phyloP scores from a whole-genome alignment of 2,329 filamentous ascomycete species.

The Diaporthe sp. region DNA sequence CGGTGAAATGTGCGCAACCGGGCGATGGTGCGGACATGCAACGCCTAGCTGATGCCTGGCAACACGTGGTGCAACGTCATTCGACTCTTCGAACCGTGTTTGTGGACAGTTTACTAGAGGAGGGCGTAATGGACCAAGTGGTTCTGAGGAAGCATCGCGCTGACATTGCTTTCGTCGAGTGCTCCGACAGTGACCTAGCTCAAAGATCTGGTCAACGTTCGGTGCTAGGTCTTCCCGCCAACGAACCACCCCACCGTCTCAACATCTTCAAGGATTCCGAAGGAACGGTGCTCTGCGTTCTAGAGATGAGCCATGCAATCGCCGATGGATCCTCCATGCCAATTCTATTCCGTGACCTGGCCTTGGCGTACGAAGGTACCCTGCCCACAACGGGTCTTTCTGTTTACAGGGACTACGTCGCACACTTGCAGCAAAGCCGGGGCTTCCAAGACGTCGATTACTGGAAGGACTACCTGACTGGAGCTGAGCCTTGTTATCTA shows the following conservation, averaged over 20 bases:
- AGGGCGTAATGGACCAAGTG: slow-evolving; percentile 9
- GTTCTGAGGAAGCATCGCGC: not conserved
- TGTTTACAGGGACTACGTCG: slow-evolving; percentile 6
- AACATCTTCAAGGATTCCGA: not conserved
- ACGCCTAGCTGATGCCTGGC: slow-evolving; percentile 10
- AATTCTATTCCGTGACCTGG: slow-evolving; percentile 4
- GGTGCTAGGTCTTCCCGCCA: not conserved
- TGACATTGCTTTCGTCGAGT: not conserved
- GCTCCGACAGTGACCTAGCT: not conserved
- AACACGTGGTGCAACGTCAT: not conserved
- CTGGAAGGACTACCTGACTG: not conserved
- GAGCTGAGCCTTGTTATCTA: slow-evolving; percentile 8
- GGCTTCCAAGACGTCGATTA: not conserved
- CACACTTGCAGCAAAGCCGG: not conserved
- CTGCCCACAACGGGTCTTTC: not conserved
- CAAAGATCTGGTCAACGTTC: not conserved
- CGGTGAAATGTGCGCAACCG: not conserved
- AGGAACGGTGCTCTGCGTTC: not conserved
- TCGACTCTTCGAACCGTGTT: slow-evolving; percentile 1
- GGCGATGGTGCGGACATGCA: not conserved
- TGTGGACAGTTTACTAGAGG: slow-evolving; percentile 8
- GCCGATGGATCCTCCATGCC: slow-evolving; percentile 15
- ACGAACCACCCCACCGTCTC: slow-evolving; percentile 4
- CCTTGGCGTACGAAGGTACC: slow-evolving; percentile 2
- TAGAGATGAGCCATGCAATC: slow-evolving; percentile 15